Evolutionary conservation across 2,329 filamentous ascomycete genomes (phyloP).

Genomic region (Xylaria polymorpha): DNA sequence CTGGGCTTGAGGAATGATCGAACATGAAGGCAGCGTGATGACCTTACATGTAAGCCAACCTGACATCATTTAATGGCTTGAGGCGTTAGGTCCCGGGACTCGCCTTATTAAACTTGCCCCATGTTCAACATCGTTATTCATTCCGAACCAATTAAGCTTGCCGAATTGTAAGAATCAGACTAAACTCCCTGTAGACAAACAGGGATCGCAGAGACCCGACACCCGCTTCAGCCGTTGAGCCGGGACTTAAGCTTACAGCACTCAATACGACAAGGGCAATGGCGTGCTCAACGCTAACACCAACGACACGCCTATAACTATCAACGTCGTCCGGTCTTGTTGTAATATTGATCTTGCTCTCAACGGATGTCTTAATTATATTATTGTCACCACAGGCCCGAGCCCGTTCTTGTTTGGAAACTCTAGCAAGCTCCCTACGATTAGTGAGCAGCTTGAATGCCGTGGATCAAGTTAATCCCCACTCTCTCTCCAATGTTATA

Average conservation of each 20-base stretch:
- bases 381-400: background rate
- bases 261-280: constrained; percentile 26
- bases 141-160: background rate
- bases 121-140: background rate
- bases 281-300: constrained; percentile 27
- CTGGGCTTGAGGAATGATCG: background rate
- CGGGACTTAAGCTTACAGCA: background rate
- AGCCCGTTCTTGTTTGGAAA: too few species aligned
- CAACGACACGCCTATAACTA: constrained; percentile 21
- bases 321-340: background rate
- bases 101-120: background rate
- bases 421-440: background rate
- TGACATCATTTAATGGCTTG: background rate
- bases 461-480: background rate
- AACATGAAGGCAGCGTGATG: background rate
- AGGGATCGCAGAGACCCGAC: background rate
- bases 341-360: background rate
- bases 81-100: too few species aligned
- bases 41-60: background rate
- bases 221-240: background rate
- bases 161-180: background rate
- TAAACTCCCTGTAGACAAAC: background rate
- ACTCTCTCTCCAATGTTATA: background rate
- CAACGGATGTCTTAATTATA: background rate
- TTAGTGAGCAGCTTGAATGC: background rate